phyloP scores from a whole-genome alignment of 2,329 filamentous ascomycete genomes.

The Trichoderma koningiopsis region DNA sequence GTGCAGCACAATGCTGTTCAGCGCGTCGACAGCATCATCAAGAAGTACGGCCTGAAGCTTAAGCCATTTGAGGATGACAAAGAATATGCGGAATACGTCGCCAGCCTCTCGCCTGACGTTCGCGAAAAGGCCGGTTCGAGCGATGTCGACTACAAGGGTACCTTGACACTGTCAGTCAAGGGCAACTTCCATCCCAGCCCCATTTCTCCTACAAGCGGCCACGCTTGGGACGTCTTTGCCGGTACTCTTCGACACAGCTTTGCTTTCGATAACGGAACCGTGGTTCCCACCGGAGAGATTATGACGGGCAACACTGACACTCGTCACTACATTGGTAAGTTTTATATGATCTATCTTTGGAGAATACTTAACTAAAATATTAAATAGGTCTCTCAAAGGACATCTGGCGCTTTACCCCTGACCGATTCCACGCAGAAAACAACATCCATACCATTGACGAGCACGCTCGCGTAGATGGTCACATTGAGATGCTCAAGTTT shows the following conservation, averaged over 20 bases:
- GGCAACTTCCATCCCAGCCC: constrained; percentile 55
- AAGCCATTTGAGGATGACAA: constrained; percentile 54
- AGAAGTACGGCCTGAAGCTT: constrained; percentile 59
- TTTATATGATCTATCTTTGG: not conserved
- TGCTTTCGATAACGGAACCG: constrained; percentile 50
- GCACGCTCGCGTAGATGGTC: constrained; percentile 42
- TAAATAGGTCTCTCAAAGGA: constrained; percentile 19
- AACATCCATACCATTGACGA: constrained; percentile 50
- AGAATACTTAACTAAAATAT: constrained; percentile 30
- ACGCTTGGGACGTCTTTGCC: constrained; percentile 51
- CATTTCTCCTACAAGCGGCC: constrained; percentile 54
- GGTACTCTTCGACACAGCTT: constrained; percentile 51
- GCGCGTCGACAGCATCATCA: constrained; percentile 52
- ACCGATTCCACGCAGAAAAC: constrained; percentile 29
- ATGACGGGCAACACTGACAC: constrained; percentile 50
- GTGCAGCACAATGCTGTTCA: constrained; percentile 55
- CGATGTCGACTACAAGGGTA: constrained; percentile 40
- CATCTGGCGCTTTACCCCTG: constrained; percentile 49
- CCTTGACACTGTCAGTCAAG: constrained; percentile 40
- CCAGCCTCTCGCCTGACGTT: not conserved
- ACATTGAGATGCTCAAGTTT: constrained; percentile 47
- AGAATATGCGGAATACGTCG: constrained; percentile 33
- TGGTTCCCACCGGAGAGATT: constrained; percentile 54
- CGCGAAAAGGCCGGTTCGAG: not conserved
- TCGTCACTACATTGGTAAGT: constrained; percentile 44